These are phyloP conservation scores for Podosphaera xanthii DNA, from an alignment of 2,329 filamentous ascomycete genomes.

Conservation along the genomic window DNA sequence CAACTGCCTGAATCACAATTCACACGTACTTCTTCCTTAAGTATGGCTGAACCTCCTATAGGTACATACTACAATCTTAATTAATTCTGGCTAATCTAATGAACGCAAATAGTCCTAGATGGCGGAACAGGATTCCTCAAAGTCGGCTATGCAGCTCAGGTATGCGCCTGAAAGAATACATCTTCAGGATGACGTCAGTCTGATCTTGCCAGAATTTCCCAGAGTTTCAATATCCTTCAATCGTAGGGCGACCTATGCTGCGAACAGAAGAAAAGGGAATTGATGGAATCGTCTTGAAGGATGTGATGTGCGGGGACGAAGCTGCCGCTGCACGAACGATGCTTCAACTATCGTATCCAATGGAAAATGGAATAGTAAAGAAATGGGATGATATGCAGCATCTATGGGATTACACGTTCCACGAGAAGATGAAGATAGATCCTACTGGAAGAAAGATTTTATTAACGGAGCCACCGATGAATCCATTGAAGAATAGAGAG, in stretches of 20 bases:
- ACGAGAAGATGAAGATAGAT: constrained; percentile 88
- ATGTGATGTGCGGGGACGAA: constrained; percentile 99
- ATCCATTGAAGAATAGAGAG: constrained; percentile 87
- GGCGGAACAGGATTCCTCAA: constrained; percentile 99
- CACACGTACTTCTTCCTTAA: constrained; percentile 7
- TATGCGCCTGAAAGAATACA: constrained; percentile 18
- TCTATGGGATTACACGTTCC: constrained; percentile 97
- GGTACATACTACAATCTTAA: constrained; percentile 8
- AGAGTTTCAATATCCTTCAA: constrained; percentile 94
- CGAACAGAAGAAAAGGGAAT: constrained; percentile 66
- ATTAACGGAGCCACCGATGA: constrained; percentile 92
- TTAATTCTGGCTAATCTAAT: constrained; percentile 3
- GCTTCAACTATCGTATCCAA: constrained; percentile 96
- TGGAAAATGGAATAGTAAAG: constrained; percentile 99
- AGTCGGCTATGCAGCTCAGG: constrained; percentile 89
- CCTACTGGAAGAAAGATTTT: constrained; percentile 87
- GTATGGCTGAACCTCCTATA: constrained; percentile 18
- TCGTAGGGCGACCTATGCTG: constrained; percentile 91
- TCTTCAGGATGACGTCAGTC: neutral
- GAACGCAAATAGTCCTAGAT: constrained; percentile 57
- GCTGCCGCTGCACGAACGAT: constrained; percentile 86
- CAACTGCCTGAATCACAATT: constrained; percentile 1
- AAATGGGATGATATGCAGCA: constrained; percentile 99
- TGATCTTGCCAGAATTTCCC: constrained; percentile 58
- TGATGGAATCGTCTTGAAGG: constrained; percentile 59